These are phyloP conservation scores for Erythrophleum fordii DNA, from an alignment of 306 rosid species.

Conservation along the genomic window DNA sequence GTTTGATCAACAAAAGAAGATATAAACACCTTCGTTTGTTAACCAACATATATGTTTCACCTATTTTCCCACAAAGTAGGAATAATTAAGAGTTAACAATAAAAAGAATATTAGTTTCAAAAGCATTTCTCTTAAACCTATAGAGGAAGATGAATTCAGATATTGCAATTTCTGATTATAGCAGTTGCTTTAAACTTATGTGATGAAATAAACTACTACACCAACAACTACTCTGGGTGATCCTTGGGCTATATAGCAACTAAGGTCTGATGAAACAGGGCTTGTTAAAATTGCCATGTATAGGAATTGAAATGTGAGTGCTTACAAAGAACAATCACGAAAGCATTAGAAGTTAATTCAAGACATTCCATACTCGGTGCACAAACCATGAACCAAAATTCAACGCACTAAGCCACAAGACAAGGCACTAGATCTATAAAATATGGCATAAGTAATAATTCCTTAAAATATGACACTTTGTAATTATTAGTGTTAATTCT, in stretches of 20 bases:
- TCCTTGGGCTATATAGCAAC: background rate
- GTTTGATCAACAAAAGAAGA: constrained; percentile 7
- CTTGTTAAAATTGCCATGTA: background rate
- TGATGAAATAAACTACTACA: constrained; percentile 8
- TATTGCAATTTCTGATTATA: background rate
- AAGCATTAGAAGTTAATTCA: no score
- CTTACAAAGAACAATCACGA: constrained; percentile 1
- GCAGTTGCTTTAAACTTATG: constrained; percentile 4
- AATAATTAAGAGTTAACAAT: background rate
- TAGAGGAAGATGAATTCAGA: background rate
- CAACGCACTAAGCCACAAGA: no score
- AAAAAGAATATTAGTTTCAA: background rate
- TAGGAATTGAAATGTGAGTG: background rate
- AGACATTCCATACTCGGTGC: no score
- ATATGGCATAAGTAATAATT: no score
- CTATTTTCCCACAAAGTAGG: background rate
- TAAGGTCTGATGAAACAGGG: background rate
- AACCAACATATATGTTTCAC: background rate
- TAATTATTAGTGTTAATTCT: no score
- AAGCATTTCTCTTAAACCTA: background rate
- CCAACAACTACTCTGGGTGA: background rate
- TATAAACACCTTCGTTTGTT: background rate
- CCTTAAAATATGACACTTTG: no score
- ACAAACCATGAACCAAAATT: no score
- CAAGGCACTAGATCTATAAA: no score